Conservation (phyloP, 75 land plant genomes). For the Cupressus sempervirens region DNA sequence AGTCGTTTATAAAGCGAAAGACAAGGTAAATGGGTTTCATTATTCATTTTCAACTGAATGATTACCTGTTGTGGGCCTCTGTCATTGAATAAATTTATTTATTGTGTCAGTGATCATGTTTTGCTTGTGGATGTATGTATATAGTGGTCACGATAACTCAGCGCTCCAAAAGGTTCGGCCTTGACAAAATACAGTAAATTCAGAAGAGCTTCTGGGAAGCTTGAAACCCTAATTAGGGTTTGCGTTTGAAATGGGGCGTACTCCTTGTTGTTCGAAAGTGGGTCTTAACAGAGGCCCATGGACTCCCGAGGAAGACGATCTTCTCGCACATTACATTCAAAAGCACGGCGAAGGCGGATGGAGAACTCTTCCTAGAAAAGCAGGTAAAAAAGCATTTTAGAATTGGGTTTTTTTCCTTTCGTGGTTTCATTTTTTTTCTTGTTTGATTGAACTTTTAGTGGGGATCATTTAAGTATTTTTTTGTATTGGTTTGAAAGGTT, state of each 20-base stretch:
- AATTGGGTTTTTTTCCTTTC: not conserved
- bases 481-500: not conserved
- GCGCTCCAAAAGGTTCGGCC: not conserved
- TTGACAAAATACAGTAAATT: not conserved
- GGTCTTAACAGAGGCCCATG: conserved; percentile 50
- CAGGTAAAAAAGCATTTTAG: conserved; percentile 13
- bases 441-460: not conserved
- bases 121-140: no score
- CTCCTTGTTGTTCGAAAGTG: conserved; percentile 25
- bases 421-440: not conserved
- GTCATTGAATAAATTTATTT: not conserved
- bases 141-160: not conserved
- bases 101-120: no score
- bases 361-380: conserved; percentile 32
- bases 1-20: not conserved
- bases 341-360: conserved; percentile 43
- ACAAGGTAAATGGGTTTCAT: not conserved
- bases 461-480: not conserved
- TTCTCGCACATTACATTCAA: conserved; percentile 21
- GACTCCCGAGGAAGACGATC: conserved; percentile 35
- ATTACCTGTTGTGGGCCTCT: not conserved
- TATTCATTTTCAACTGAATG: not conserved
- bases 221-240: not conserved
- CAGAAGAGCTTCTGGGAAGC: not conserved
- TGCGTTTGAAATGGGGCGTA: conserved; percentile 13